Percentiles rank a stretch among this genome's conserved stretches.
Conservation (phyloP, 2,329 filamentous ascomycete species). For the Tolypocladium amazonense region DNA sequence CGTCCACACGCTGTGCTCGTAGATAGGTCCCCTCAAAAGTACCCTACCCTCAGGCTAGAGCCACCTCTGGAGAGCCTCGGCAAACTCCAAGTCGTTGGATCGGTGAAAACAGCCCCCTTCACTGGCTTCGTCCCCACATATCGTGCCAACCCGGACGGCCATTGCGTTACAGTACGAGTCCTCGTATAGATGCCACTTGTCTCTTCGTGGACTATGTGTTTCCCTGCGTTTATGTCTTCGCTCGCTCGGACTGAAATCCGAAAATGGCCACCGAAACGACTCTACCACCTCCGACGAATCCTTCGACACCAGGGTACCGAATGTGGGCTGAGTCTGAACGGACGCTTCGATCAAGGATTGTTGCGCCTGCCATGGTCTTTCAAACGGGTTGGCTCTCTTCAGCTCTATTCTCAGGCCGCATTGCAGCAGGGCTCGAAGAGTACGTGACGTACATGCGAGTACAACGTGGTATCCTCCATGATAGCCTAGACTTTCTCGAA, state of each 20-base stretch:
- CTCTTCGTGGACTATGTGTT: background rate
- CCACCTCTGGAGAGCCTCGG: background rate
- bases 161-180: background rate
- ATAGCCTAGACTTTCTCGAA: background rate
- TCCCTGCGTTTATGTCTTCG: background rate
- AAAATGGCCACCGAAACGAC: background rate
- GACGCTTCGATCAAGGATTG: background rate
- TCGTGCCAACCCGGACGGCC: background rate
- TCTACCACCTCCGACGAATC: background rate
- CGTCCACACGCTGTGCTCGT: background rate
- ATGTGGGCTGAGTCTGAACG: background rate
- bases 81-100: background rate
- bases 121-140: background rate
- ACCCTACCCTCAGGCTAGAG: background rate
- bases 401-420: too few relatives aligned
- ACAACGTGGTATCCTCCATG: background rate
- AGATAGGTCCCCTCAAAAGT: background rate
- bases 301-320: background rate
- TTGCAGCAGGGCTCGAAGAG: background rate
- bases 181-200: background rate
- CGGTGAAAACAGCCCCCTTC: background rate
- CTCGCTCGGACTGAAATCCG: background rate
- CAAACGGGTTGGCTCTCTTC: background rate
- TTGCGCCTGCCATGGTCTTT: background rate
- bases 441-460: background rate